phyloP scores from a whole-genome alignment of 768 basidiomycete species.

The Mycena amicta region DNA sequence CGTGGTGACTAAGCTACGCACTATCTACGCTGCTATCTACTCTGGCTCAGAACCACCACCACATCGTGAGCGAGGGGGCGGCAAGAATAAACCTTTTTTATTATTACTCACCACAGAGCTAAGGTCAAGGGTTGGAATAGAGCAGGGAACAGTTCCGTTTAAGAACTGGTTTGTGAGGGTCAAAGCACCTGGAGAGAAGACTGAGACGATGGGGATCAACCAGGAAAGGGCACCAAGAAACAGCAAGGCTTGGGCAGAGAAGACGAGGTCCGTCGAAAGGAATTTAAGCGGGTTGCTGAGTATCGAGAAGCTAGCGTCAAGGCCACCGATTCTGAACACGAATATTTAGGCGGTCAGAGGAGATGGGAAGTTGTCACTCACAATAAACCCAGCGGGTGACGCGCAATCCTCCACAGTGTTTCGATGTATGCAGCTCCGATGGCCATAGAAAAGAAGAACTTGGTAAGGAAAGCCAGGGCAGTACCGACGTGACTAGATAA shows the following conservation, averaged over 20 bases:
- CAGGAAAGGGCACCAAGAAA: conserved; percentile 7
- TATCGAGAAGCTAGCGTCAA: conserved; percentile 6
- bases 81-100: too few species aligned
- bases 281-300: conserved; percentile 7
- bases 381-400: conserved; percentile 5
- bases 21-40: too few species aligned
- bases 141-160: background rate
- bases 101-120: background rate
- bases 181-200: conserved; percentile 9
- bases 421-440: conserved; percentile 4
- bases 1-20: too few species aligned
- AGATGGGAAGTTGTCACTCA: background rate
- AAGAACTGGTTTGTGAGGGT: background rate
- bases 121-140: background rate
- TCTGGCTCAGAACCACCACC: too few species aligned
- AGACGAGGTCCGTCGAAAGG: conserved; percentile 6
- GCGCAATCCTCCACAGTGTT: conserved; percentile 9
- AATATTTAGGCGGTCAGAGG: background rate
- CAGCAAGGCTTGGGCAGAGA: conserved; percentile 8
- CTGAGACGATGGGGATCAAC: background rate
- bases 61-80: too few species aligned
- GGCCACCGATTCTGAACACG: background rate
- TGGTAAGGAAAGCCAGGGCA: conserved; percentile 3
- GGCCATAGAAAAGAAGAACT: conserved; percentile 9
- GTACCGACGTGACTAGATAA: conserved; percentile 5